Conservation (phyloP, 73 alveolate genomes). For the Tetrahymena elliotti region DNA sequence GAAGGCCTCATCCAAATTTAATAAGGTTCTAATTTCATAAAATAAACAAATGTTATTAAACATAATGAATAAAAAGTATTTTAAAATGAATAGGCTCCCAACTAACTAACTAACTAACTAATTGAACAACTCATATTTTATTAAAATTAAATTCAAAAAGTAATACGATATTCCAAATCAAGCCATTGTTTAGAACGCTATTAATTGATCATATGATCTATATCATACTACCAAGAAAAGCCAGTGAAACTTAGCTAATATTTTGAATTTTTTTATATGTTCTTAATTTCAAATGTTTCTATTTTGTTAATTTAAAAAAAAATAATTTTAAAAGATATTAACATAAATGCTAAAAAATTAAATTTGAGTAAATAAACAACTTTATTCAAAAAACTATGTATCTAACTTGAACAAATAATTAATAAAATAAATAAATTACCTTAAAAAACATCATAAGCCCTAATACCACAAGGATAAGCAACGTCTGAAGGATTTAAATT, state of each 20-base stretch:
- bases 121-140: no score
- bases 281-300: not conserved
- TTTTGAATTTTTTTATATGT: not conserved
- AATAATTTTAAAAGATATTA: not conserved
- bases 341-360: no score
- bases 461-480: not conserved
- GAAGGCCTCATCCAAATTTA: not conserved
- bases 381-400: not conserved
- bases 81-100: not conserved
- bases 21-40: not conserved
- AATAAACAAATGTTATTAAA: no score
- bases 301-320: not conserved
- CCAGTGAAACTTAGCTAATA: not conserved
- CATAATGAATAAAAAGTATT: no score
- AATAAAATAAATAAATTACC: not conserved
- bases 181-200: not conserved
- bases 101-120: no score
- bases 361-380: not conserved
- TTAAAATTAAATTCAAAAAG: not conserved
- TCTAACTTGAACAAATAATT: not conserved
- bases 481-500: not conserved
- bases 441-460: not conserved
- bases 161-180: not conserved
- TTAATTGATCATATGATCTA: not conserved
- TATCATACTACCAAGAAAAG: not conserved